Evolutionary conservation across 2,329 filamentous ascomycete species (phyloP), one percentile per base, ranked within the genome.

Genomic region (Biscogniauxia sp.): DNA sequence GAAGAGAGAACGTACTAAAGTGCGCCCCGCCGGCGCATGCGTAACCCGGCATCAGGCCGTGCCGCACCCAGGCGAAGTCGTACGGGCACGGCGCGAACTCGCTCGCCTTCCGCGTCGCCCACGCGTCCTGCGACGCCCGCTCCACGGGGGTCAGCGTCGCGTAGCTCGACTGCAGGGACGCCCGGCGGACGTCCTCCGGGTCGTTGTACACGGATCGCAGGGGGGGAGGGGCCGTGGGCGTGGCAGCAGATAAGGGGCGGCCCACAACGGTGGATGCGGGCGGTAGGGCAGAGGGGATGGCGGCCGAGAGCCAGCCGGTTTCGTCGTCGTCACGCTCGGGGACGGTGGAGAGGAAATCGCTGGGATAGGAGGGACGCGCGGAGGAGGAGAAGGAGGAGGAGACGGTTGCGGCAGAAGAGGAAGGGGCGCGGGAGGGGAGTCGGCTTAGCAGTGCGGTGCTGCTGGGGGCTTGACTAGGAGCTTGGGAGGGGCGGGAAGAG

Each of bases 61-160:
- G 55, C 19, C 64, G 54, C 19, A 26, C 7, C 64, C 64, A 66
- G 4, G 20, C 9, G 19, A 41, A 65, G 2, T 32, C 45, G 28
- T 11, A 41, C n/a, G 64, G 64, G 54, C 64, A 66, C 23, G 64
- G 63, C 54, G 64, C 64, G 49, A 65, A 57, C 20, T 57, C 25
- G 50, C 25, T 51, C 13, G 59, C 62, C 61, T 66, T 66, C 4
- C n/a, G 2, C 55, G 41, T 61, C 23, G 64, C 63, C 64, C 64
- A 65, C 20, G 7, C 20, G 53, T 66, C 64, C 57, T 63, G 64
- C 20, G 2, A 8, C 37, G 32, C 28, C 23, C 45, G 51, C 58
- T 64, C 57, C 32, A 26, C 50, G 19, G n/a, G 13, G 23, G 41
- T 28, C 5, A 62, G 59, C 32, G n/a, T 54, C 28, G 17, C n/a